Percentiles rank a stretch among this genome's conserved stretches.
phyloP scores from a whole-genome alignment of 1,284 basidiomycete genomes.

The Rhodotorula sp. region DNA sequence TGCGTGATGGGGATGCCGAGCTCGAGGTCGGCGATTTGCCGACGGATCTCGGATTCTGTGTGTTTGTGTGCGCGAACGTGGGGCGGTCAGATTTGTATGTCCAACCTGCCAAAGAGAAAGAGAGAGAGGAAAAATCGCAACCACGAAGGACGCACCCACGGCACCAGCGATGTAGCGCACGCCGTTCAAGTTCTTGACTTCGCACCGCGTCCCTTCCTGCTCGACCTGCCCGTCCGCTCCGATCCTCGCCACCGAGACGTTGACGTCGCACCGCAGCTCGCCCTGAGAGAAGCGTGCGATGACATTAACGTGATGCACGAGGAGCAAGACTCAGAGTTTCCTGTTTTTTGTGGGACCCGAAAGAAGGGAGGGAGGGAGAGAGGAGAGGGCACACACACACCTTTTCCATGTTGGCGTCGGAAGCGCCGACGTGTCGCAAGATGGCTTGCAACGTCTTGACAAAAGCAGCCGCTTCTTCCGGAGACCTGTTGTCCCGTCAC shows the following conservation, averaged over 20 bases:
- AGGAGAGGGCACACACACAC: conserved; percentile 60
- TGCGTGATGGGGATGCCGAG: conserved; percentile 55
- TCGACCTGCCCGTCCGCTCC: conserved; percentile 37
- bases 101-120: conserved; percentile 2
- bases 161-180: conserved; percentile 82
- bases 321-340: no score
- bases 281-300: conserved; percentile 59
- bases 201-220: conserved; percentile 81
- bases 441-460: conserved; percentile 79
- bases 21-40: conserved; percentile 66
- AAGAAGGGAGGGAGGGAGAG: no score
- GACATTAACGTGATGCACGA: background rate
- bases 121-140: background rate
- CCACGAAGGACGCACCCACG: conserved; percentile 62
- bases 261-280: conserved; percentile 91
- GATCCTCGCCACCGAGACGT: conserved; percentile 76
- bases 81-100: background rate
- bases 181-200: conserved; percentile 97
- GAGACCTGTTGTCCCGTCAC: conserved; percentile 57
- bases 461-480: conserved; percentile 89
- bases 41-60: conserved; percentile 65
- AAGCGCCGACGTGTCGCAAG: conserved; percentile 78
- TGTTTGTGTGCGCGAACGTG: background rate
- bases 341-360: no score
- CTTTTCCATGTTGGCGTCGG: conserved; percentile 97